Evolutionary conservation across 345 rosid genomes (phyloP).

Genomic region (Lepidium didymum): DNA sequence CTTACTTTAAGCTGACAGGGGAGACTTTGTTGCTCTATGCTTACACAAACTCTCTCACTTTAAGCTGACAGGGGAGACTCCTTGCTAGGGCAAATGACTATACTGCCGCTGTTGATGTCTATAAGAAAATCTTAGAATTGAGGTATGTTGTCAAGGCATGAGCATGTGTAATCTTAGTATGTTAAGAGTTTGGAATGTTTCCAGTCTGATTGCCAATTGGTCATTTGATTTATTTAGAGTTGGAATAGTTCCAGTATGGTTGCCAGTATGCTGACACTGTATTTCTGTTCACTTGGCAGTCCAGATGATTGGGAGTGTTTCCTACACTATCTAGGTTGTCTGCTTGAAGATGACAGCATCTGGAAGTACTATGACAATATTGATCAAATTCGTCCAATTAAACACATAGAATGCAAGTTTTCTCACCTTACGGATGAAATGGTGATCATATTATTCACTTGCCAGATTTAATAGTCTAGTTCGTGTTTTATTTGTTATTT

Average conservation of each 20-base stretch:
- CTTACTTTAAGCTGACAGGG: too few relatives aligned
- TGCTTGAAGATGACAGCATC: constrained; percentile 79
- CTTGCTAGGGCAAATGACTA: too few relatives aligned
- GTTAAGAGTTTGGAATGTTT: neutral
- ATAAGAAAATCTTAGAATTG: too few relatives aligned
- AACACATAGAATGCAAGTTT: constrained; percentile 46
- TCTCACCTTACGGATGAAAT: constrained; percentile 63
- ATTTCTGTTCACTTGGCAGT: constrained; percentile 48
- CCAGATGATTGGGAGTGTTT: constrained; percentile 99
- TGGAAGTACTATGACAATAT: constrained; percentile 37
- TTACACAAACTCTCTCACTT: too few relatives aligned
- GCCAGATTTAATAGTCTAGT: constrained; percentile 1
- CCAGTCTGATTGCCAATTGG: neutral
- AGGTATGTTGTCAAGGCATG: neutral
- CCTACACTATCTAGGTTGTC: constrained; percentile 82
- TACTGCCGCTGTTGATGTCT: too few relatives aligned
- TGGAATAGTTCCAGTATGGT: neutral
- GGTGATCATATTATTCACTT: constrained; percentile 41
- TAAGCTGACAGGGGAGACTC: too few relatives aligned
- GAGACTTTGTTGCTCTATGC: too few relatives aligned
- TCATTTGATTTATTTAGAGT: neutral
- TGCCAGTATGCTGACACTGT: constrained; percentile 26
- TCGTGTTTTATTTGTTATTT: neutral
- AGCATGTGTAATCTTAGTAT: neutral
- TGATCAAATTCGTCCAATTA: constrained; percentile 43